phyloP scores from a whole-genome alignment of 73 alveolate genomes.

The Blepharisma japonicum region DNA sequence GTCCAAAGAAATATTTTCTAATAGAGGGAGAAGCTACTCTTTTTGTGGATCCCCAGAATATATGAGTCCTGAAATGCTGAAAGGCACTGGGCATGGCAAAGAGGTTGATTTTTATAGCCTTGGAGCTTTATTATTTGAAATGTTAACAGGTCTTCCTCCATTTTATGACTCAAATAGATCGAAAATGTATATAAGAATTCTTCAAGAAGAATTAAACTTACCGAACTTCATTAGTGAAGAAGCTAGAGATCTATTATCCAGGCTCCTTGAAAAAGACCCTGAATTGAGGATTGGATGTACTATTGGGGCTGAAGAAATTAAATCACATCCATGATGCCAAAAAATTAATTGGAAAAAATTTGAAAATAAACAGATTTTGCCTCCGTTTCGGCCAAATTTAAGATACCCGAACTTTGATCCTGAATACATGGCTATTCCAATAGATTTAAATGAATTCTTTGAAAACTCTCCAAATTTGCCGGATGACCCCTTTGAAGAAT shows the following conservation, averaged over 20 bases:
- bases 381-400: slow-evolving; percentile 59
- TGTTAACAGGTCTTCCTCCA: slow-evolving; percentile 75
- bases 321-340: slow-evolving; percentile 25
- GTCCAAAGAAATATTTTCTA: slow-evolving; percentile 57
- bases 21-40: slow-evolving; percentile 45
- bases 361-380: slow-evolving; percentile 37
- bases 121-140: slow-evolving; percentile 83
- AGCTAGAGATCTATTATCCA: slow-evolving; percentile 43
- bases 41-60: slow-evolving; percentile 91
- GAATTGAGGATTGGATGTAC: slow-evolving; percentile 49
- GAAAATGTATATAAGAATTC: slow-evolving; percentile 50
- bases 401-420: slow-evolving; percentile 51
- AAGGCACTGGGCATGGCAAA: slow-evolving; percentile 62
- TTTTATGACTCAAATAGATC: slow-evolving; percentile 54
- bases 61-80: slow-evolving; percentile 88
- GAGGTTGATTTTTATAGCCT: slow-evolving; percentile 80
- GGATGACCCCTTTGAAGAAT: too few relatives aligned
- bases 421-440: slow-evolving; percentile 34
- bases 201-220: slow-evolving; percentile 34
- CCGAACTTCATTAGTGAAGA: slow-evolving; percentile 41
- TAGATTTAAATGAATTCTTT: slow-evolving; percentile 26
- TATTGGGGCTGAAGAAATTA: not conserved
- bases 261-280: slow-evolving; percentile 59
- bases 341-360: slow-evolving; percentile 59
- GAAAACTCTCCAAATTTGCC: not conserved